Conservation (phyloP, 2,329 filamentous ascomycete species). For the Paecilomyces dactylethromorphus region DNA sequence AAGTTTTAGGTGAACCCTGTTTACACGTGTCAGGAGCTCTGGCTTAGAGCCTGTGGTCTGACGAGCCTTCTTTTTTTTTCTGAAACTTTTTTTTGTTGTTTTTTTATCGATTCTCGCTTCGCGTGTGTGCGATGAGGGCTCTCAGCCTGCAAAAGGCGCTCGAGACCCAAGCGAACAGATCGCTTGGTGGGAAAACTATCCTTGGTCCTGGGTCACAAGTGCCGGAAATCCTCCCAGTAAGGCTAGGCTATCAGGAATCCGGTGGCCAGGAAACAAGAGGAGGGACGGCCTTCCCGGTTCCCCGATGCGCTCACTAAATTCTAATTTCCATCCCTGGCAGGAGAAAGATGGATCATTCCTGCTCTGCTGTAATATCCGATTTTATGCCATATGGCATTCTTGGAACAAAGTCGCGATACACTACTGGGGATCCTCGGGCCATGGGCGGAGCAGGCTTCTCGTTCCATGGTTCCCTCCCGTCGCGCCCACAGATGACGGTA, state of each 20-base stretch:
- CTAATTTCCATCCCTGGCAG: neutral
- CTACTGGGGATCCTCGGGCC: neutral
- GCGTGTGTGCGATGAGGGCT: neutral
- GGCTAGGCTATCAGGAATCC: neutral
- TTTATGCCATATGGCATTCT: neutral
- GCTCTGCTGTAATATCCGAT: neutral
- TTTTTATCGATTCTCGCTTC: neutral
- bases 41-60: neutral
- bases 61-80: neutral
- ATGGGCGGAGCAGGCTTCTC: neutral
- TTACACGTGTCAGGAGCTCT: neutral
- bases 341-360: neutral
- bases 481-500: neutral
- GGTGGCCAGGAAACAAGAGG: neutral
- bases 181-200: neutral
- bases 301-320: neutral
- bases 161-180: neutral
- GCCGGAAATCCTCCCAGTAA: neutral
- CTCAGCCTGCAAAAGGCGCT: neutral
- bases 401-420: neutral
- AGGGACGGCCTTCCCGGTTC: neutral
- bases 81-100: neutral
- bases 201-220: slow-evolving; percentile 1
- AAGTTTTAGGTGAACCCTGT: neutral
- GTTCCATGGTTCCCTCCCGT: slow-evolving; percentile 16